A percentile compares a stretch with the other conserved stretches of the same genome.
Conservation (phyloP, 371 early-diverging fungal species). For the Syncephalis plumigaleata region DNA sequence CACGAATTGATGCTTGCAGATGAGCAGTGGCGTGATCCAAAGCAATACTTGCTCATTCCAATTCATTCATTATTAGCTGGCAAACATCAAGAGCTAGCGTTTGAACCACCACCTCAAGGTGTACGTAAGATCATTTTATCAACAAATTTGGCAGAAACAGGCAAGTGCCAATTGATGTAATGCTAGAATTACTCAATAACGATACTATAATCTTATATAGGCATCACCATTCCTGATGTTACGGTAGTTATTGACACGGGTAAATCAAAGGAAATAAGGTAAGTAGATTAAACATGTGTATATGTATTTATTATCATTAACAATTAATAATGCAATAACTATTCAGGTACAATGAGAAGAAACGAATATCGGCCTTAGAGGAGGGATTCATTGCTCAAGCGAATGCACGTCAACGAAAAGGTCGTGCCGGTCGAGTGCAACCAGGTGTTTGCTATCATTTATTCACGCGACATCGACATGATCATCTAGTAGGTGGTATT, state of each 20-base stretch:
- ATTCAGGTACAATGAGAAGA: constrained; percentile 37
- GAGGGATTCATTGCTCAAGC: constrained; percentile 62
- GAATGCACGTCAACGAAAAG: constrained; percentile 74
- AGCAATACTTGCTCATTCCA: constrained; percentile 37
- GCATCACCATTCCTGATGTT: constrained; percentile 89
- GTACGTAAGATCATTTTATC: constrained; percentile 63
- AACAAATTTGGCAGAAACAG: constrained; percentile 87
- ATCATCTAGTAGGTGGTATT: constrained; percentile 20
- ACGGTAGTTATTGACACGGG: constrained; percentile 91
- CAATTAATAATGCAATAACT: not conserved
- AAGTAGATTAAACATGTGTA: constrained; percentile 1
- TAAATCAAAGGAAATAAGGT: constrained; percentile 59
- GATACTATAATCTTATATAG: constrained; percentile 58
- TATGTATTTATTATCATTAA: not conserved
- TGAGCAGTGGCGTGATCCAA: constrained; percentile 18
- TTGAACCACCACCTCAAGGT: constrained; percentile 31
- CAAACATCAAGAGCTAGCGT: constrained; percentile 44
- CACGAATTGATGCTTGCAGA: constrained; percentile 32
- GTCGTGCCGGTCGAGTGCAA: constrained; percentile 85
- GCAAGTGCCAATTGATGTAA: constrained; percentile 56
- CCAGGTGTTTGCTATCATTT: constrained; percentile 65
- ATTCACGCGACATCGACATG: constrained; percentile 29
- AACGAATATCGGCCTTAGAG: constrained; percentile 42
- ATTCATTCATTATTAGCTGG: constrained; percentile 65
- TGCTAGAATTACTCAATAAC: not conserved